A percentile compares a stretch with the other conserved stretches of the same genome.
Conservation (phyloP, 495 filamentous ascomycete genomes). For the Aspergillus affinis region DNA sequence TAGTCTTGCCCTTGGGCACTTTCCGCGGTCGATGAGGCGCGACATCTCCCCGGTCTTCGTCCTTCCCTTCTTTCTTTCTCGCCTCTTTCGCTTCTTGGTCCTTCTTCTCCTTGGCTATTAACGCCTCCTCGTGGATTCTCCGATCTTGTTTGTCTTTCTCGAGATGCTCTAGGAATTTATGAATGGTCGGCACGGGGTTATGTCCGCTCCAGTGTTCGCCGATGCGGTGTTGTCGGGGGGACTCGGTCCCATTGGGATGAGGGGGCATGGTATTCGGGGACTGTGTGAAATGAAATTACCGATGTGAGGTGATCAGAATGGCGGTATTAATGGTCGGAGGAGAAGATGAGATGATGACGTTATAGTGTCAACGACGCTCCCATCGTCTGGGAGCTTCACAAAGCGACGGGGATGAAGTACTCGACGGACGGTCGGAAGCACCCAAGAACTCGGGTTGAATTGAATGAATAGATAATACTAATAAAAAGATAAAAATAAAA, state of each 20-base stretch:
- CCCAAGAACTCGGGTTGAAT: no score
- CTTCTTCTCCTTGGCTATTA: constrained; percentile 41
- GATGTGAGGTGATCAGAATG: background rate
- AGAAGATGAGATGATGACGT: background rate
- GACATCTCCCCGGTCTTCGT: constrained; percentile 42
- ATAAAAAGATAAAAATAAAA: no score
- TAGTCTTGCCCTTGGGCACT: constrained; percentile 51
- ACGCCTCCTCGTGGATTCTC: constrained; percentile 63
- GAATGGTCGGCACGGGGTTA: constrained; percentile 84
- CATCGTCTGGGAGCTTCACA: background rate
- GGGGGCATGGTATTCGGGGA: constrained; percentile 22
- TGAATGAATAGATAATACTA: no score
- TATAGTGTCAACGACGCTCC: background rate
- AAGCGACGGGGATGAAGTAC: background rate
- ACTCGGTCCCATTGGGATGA: constrained; percentile 16
- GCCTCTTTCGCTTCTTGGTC: constrained; percentile 19
- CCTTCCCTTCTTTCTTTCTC: constrained; percentile 36
- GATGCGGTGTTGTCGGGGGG: constrained; percentile 31
- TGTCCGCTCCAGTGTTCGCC: constrained; percentile 46
- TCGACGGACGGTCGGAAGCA: background rate
- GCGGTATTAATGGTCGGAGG: background rate
- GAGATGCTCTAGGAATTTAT: constrained; percentile 75
- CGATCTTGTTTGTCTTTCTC: constrained; percentile 76
- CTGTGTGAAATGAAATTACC: background rate
- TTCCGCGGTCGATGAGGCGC: constrained; percentile 40